Base-by-base conservation (phyloP, 1,139 yeast genomes). In the Scheffersomyces cryptocercus region DNA sequence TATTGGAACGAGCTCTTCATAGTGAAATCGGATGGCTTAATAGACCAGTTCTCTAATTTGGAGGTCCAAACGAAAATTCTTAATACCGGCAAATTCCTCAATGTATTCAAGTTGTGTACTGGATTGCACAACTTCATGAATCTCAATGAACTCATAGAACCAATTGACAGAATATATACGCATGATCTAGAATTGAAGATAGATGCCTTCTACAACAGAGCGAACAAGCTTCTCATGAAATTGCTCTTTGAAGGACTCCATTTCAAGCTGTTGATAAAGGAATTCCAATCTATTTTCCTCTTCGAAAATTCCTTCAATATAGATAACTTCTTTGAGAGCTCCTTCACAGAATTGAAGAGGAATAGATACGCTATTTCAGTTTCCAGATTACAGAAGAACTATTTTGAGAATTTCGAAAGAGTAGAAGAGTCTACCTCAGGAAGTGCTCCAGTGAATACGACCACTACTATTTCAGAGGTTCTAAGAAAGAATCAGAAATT, bases 1-100 rank as follows among this genome's bases (percentile, higher is more conserved):
- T 84, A 86, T 56, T 93, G 98, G 98, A 88, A 87, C 44, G 88
- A 88, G 47, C 80, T 89, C 45, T 93, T 80, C 60, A 79, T 88
- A 9, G 73, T 90, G 8, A 73, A 93, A 41, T 78, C 79, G 42
- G 95, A 88, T 55, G 96, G 95, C 0, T 58, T 90, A 16, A 82
- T 95, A 3, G 75, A 78, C 42, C 93, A 85, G 52, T 79, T 91
- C 41, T 63, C 71, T 7, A 65, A 70, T 40, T 70, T 70, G n/a
- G 80, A 75, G 1, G 62, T 83, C 1, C 88, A 85, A 53, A 70
- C 70, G 40, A 85, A 87, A 58, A 76, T 93, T 1, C 67, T 93
- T 26, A 71, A 83, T 41, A 89, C 97, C 0, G 99, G 99, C 1
- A 90, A 89, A 61, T 85, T 85, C 53, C 67, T 91, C 45, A 88